Conservation (phyloP, 345 rosid species). For the Populus tremula region DNA sequence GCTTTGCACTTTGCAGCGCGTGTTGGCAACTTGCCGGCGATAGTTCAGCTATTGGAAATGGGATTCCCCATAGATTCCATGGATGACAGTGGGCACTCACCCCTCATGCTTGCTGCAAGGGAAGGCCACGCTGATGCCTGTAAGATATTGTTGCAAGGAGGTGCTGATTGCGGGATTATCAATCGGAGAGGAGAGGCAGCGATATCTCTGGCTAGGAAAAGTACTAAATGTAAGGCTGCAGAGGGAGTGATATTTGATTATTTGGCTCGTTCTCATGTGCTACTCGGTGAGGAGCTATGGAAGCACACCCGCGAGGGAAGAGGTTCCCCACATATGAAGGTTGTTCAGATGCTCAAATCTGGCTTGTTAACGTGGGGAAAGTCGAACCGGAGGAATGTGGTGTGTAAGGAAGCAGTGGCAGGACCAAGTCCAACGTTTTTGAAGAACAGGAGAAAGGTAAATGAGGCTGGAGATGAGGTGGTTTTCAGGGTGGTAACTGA, state of each 20-base stretch:
- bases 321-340: slow-evolving; percentile 31
- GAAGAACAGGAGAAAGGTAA: slow-evolving; percentile 25
- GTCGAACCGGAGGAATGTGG: slow-evolving; percentile 28
- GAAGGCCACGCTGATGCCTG: slow-evolving; percentile 36
- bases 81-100: slow-evolving; percentile 28
- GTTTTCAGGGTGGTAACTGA: slow-evolving; percentile 29
- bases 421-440: slow-evolving; percentile 23
- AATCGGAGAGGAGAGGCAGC: slow-evolving; percentile 25
- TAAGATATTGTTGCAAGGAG: slow-evolving; percentile 29
- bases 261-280: slow-evolving; percentile 27
- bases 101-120: slow-evolving; percentile 34
- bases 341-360: slow-evolving; percentile 25
- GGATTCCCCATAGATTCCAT: slow-evolving; percentile 15
- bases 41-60: slow-evolving; percentile 25
- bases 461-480: not conserved
- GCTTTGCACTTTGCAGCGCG: slow-evolving; percentile 33
- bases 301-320: slow-evolving; percentile 36
- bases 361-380: slow-evolving; percentile 32
- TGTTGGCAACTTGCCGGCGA: slow-evolving; percentile 24
- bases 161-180: slow-evolving; percentile 21
- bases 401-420: slow-evolving; percentile 33
- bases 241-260: slow-evolving; percentile 29
- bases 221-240: slow-evolving; percentile 26
- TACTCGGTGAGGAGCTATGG: slow-evolving; percentile 29
- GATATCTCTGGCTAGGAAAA: slow-evolving; percentile 27